Base-by-base conservation (phyloP, 1,284 basidiomycete species). In the Pascua sp. region DNA sequence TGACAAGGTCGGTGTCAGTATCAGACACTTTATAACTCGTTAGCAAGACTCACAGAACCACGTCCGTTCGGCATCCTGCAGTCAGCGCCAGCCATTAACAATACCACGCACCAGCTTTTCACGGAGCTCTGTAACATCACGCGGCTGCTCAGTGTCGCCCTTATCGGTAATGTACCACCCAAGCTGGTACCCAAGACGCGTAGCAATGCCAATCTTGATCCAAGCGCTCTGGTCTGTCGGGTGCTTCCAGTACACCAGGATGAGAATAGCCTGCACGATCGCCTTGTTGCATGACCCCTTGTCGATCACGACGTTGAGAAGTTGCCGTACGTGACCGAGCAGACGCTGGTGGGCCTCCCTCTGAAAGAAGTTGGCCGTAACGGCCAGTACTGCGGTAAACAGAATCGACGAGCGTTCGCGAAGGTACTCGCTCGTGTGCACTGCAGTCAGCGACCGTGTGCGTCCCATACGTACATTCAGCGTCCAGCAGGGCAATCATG, bases 311-410 rank as follows among this genome's bases (percentile, higher is more conserved):
- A 52, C 49, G 42, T 42, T 55, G 8, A 54, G 24, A 15, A 65
- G 38, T 9, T 42, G 46, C 15, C 55, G 56, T 12, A 59, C 42
- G 45, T 65, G 64, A 7, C 32, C 15, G 12, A 46, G 42, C 8
- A 65, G 57, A 1, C 44, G 42, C 3, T 16, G 17, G 38, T 51
- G 37, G 9, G 53, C 12, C 76, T 0, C 92, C 80, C 38, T 77
- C 15, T 85, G 84, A 16, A 95, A 82, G 66, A 84, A 87, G 61
- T 83, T 82, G n/a, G 91, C 86, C 0, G 90, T 86, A 1, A 95
- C 79, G 11, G 82, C 81, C 10, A 94, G 80, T 17, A 94, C 84
- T 0, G 90, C 87, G 4, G 59, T 49, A 41, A 61, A 53, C 15
- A 63, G 55, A 13, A 60, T 39, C 8, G 54, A 24, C 7, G 56